Percentiles rank a stretch among this genome's conserved stretches.
phyloP scores from a whole-genome alignment of 371 early-diverging fungal genomes.

The Lichtheimia ornata region DNA sequence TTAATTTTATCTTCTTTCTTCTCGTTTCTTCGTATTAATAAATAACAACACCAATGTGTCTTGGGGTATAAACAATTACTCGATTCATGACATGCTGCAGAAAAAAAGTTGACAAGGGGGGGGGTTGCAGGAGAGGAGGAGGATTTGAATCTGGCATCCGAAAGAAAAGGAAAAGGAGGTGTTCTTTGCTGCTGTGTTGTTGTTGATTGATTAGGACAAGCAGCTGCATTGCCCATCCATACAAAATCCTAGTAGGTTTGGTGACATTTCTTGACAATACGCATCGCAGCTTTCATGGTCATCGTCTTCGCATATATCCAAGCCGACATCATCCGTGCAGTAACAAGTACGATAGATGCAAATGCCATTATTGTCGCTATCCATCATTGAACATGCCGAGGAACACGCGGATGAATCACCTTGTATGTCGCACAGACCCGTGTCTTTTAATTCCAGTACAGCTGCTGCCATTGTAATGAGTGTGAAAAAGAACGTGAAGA shows the following conservation, averaged over 20 bases:
- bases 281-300: constrained; percentile 45
- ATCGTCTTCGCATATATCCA: constrained; percentile 33
- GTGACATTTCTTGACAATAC: constrained; percentile 39
- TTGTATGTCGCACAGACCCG: constrained; percentile 12
- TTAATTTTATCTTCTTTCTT: too few relatives aligned
- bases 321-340: constrained; percentile 39
- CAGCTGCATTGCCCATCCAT: constrained; percentile 43
- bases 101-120: too few relatives aligned
- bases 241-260: constrained; percentile 34
- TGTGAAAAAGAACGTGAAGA: background rate
- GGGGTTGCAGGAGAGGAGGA: too few relatives aligned
- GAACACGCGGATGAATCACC: constrained; percentile 16
- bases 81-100: too few relatives aligned
- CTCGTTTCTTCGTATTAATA: too few relatives aligned
- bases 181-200: too few relatives aligned
- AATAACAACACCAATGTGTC: too few relatives aligned
- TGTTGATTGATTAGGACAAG: constrained; percentile 19
- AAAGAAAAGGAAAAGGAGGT: too few relatives aligned
- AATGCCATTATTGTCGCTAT: constrained; percentile 21
- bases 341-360: constrained; percentile 41
- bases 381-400: constrained; percentile 8
- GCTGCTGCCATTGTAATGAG: constrained; percentile 2
- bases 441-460: constrained; percentile 8
- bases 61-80: too few relatives aligned
- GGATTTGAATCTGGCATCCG: too few relatives aligned